Base-by-base conservation (phyloP, 306 rosid species). In the Datisca glomerata region DNA sequence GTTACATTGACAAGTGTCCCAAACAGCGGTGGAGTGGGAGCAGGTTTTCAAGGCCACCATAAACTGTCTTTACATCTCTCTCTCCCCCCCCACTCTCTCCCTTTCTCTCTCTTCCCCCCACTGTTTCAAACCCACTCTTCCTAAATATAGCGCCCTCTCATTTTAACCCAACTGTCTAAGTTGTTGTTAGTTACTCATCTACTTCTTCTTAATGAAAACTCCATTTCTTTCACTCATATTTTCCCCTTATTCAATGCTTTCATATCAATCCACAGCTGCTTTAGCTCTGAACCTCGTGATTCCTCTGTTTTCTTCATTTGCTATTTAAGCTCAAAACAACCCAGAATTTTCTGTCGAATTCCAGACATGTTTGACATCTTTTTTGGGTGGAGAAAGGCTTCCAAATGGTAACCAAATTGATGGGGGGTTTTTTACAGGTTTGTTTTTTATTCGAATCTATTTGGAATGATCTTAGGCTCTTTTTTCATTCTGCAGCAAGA, bases 351-450 rank as follows among this genome's bases (percentile, higher is more conserved):
- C 20, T 32, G 13, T 32, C 24, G 8, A 21, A 17, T 33, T 56
- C 2, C 46, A 58, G 66, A 61, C 46, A 86, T 82, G 96, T 82
- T 87, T 59, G 82, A 46, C 52, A 18, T 67, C 60, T 53, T 82
- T 20, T 79, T 82, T 40, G 94, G 93, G 8, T 87, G 96, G 94
- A 48, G 82, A 49, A 82, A 79, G 43, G 96, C 93, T 60, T 79
- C 93, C 0, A 82, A 71, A 67, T 87, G 96, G 96, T 87, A 76
- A 53, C 7, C 15, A n/a, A 12, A 31, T n/a, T n/a, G n/a, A 3
- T 27, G 42, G 1, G 15, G 18, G 32, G 2, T 8, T 10, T 48
- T 10, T 46, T 41, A 42, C 0, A 31, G 36, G 9, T 31, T 12
- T 12, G 7, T 19, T 35, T 2, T 18, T 53, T 31, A 18, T 21